A percentile compares a stretch with the other conserved stretches of the same genome.
Evolutionary conservation across 2,329 filamentous ascomycete genomes (phyloP).

Genomic region (Septoria petroselini): DNA sequence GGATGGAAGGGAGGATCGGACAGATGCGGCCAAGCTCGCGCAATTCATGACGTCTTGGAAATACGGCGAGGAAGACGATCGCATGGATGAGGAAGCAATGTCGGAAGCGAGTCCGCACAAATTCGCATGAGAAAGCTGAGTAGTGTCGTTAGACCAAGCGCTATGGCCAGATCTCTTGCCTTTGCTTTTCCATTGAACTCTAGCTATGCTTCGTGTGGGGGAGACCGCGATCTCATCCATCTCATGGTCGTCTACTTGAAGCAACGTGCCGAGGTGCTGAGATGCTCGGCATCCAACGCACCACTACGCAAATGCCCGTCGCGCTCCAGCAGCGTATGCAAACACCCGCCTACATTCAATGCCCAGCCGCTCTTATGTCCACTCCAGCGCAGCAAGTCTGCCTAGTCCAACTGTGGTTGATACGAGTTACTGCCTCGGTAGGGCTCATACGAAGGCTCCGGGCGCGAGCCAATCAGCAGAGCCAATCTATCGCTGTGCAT

Average conservation of each 20-base stretch:
- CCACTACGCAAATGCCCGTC: no score
- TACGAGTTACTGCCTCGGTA: not conserved
- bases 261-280: no score
- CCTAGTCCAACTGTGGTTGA: no score
- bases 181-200: not conserved
- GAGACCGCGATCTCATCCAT: no score
- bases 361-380: no score
- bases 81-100: not conserved
- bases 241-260: no score
- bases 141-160: no score
- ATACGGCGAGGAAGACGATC: conserved; percentile 5
- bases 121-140: not conserved
- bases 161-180: not conserved
- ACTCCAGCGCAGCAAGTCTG: no score
- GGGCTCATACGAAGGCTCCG: not conserved
- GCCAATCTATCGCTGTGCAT: conserved; percentile 2
- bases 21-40: not conserved
- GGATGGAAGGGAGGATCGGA: not conserved
- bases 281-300: no score
- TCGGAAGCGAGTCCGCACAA: conserved; percentile 7
- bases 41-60: not conserved
- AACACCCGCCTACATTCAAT: no score
- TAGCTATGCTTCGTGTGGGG: not conserved
- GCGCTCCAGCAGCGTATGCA: no score
- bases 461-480: not conserved